Conservation (phyloP, 2,329 filamentous ascomycete genomes). For the Orbilia brochopaga region DNA sequence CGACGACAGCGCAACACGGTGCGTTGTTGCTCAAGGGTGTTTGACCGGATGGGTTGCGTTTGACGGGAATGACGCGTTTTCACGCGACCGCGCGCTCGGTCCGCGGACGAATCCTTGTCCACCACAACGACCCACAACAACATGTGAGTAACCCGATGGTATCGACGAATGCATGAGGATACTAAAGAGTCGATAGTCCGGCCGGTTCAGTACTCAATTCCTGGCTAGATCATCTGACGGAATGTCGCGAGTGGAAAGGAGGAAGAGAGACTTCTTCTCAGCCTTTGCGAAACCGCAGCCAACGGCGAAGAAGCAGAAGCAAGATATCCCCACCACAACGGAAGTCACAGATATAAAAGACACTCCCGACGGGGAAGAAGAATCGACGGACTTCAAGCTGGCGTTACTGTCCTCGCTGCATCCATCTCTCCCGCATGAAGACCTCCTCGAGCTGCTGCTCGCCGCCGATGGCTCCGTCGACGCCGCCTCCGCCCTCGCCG, state of each 20-base stretch:
- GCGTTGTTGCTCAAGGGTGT: background rate
- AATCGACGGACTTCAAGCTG: slow-evolving; percentile 88
- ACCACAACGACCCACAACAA: no score
- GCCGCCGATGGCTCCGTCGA: slow-evolving; percentile 78
- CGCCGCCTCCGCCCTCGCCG: slow-evolving; percentile 63
- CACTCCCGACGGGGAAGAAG: slow-evolving; percentile 63
- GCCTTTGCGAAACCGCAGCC: slow-evolving; percentile 7
- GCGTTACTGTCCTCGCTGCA: slow-evolving; percentile 81
- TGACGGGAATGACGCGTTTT: no score
- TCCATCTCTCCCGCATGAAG: slow-evolving; percentile 68
- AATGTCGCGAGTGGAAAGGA: background rate
- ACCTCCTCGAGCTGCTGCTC: slow-evolving; percentile 78
- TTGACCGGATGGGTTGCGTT: no score
- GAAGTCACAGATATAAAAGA: background rate
- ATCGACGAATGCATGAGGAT: no score
- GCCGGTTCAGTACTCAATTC: no score
- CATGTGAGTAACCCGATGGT: no score
- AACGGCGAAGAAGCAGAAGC: slow-evolving; percentile 24
- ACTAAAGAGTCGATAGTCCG: no score
- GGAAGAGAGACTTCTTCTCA: slow-evolving; percentile 43
- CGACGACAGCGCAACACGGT: slow-evolving; percentile 1
- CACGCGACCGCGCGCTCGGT: no score
- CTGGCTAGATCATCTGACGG: no score
- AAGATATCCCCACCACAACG: background rate
- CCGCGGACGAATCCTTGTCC: no score